A percentile compares a stretch with the other conserved stretches of the same genome.
Evolutionary conservation across 441 rosid species (phyloP).

Genomic region (Brassica hybrid): DNA sequence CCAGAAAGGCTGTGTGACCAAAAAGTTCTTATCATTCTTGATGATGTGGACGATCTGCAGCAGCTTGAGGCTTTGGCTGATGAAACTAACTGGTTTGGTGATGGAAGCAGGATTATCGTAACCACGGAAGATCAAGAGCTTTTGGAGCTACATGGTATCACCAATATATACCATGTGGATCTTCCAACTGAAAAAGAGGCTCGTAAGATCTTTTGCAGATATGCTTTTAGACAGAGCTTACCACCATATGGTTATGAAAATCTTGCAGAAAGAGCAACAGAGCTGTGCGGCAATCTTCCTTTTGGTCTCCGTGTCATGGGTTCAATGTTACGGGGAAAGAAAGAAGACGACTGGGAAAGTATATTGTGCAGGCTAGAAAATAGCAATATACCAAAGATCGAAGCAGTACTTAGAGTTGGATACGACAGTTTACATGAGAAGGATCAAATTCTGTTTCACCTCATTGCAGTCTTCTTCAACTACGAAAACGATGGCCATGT

Average conservation of each 20-base stretch:
- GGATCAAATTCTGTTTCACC: background rate
- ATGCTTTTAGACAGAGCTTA: slow-evolving; percentile 12
- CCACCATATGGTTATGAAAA: background rate
- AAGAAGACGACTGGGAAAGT: slow-evolving; percentile 20
- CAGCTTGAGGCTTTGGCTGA: background rate
- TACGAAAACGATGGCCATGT: background rate
- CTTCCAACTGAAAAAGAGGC: slow-evolving; percentile 9
- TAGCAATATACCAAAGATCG: background rate
- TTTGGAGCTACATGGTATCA: background rate
- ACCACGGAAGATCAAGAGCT: slow-evolving; percentile 16
- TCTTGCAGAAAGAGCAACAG: background rate
- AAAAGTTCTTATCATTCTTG: slow-evolving; percentile 31
- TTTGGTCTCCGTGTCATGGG: slow-evolving; percentile 37
- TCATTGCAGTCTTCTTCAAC: slow-evolving; percentile 25
- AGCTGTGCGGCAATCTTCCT: slow-evolving; percentile 29
- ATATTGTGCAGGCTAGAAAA: background rate
- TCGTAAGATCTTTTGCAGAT: slow-evolving; percentile 24
- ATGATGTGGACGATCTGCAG: background rate
- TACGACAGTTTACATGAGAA: background rate
- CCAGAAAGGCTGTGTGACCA: slow-evolving; percentile 4
- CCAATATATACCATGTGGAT: background rate
- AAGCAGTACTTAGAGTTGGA: slow-evolving; percentile 11
- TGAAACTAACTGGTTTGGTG: slow-evolving; percentile 1
- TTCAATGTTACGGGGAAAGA: slow-evolving; percentile 9
- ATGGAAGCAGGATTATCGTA: slow-evolving; percentile 12